Conservation (phyloP, 306 rosid genomes). For the Abrus pulchellus region DNA sequence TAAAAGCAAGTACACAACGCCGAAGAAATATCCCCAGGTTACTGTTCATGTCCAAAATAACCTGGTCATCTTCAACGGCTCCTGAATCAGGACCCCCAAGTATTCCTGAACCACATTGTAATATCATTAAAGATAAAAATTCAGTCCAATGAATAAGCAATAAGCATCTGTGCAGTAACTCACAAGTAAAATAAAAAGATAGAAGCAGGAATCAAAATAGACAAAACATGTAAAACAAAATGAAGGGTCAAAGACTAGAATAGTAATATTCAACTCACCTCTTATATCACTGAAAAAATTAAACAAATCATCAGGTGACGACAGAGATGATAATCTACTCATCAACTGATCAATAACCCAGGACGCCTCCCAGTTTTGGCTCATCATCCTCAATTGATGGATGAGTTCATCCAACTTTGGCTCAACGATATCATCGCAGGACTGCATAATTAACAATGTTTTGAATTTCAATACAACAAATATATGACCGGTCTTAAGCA, state of each 20-base stretch:
- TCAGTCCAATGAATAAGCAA: slow-evolving; percentile 12
- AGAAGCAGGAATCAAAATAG: not conserved
- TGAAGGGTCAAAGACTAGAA: not conserved
- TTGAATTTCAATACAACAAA: not conserved
- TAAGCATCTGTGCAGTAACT: not conserved
- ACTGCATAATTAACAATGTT: slow-evolving; percentile 55
- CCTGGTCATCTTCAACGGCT: slow-evolving; percentile 78
- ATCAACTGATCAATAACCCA: slow-evolving; percentile 76
- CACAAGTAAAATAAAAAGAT: not conserved
- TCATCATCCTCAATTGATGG: slow-evolving; percentile 72
- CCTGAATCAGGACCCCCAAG: slow-evolving; percentile 83
- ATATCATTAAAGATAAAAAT: slow-evolving; percentile 1
- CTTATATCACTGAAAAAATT: slow-evolving; percentile 85
- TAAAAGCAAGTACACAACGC: slow-evolving; percentile 88
- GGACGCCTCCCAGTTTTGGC: slow-evolving; percentile 58
- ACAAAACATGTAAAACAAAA: slow-evolving; percentile 4
- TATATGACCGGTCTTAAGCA: too few species aligned
- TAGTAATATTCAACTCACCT: slow-evolving; percentile 57
- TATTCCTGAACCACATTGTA: slow-evolving; percentile 64
- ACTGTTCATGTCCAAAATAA: slow-evolving; percentile 86
- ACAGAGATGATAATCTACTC: slow-evolving; percentile 69
- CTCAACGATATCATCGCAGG: slow-evolving; percentile 87
- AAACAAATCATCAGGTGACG: slow-evolving; percentile 90
- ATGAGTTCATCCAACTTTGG: slow-evolving; percentile 86
- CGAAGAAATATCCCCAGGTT: slow-evolving; percentile 86